Evolutionary conservation across 2,329 filamentous ascomycete genomes (phyloP).

Genomic region (Colletotrichum orbiculare): DNA sequence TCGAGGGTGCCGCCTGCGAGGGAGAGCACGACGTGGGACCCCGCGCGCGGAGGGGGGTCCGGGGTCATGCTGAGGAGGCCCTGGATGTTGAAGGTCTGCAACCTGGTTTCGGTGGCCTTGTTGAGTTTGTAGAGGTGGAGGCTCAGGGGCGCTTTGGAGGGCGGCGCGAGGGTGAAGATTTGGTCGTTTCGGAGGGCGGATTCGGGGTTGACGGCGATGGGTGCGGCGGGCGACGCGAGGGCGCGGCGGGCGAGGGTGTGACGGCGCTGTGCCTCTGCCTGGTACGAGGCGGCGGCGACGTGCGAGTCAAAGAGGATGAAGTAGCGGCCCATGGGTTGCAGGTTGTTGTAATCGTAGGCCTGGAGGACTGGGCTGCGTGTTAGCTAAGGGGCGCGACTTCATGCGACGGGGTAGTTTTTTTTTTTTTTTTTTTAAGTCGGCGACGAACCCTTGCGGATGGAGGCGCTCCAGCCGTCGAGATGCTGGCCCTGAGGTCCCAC

Average conservation of each 20-base stretch:
- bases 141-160: constrained; percentile 44
- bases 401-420: too few relatives aligned
- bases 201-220: constrained; percentile 53
- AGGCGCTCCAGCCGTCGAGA: constrained; percentile 74
- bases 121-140: constrained; percentile 32
- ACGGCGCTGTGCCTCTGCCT: constrained; percentile 59
- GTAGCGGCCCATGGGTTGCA: constrained; percentile 73
- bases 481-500: constrained; percentile 70
- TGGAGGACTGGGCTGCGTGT: constrained; percentile 63
- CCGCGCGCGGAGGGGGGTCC: constrained; percentile 36
- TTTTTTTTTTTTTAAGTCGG: too few relatives aligned
- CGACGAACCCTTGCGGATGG: constrained; percentile 65
- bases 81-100: constrained; percentile 33
- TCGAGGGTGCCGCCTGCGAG: constrained; percentile 47
- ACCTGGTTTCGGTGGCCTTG: constrained; percentile 44
- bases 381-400: constrained; percentile 5
- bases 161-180: constrained; percentile 62
- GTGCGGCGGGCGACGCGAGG: constrained; percentile 46
- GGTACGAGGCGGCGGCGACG: constrained; percentile 71
- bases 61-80: constrained; percentile 33
- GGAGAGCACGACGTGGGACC: constrained; percentile 49
- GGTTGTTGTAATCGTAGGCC: constrained; percentile 70
- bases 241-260: constrained; percentile 48
- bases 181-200: constrained; percentile 52
- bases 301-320: constrained; percentile 74